A percentile compares a stretch with the other conserved stretches of the same genome.
Evolutionary conservation across 768 basidiomycete species (phyloP).

Genomic region (Termitomyces eurrhizus): DNA sequence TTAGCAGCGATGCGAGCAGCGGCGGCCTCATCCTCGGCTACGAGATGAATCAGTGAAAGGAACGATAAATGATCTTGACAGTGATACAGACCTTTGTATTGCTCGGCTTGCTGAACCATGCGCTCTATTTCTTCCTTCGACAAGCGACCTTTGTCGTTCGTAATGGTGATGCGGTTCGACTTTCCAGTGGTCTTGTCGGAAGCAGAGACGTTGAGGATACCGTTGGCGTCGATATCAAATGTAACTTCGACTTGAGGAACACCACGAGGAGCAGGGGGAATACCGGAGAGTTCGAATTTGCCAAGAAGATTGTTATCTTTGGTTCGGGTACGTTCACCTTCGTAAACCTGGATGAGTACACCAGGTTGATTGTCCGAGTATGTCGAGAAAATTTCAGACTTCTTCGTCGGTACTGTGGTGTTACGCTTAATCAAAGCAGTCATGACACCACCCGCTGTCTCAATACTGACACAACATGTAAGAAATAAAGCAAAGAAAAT

Average conservation of each 20-base stretch:
- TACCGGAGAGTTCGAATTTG: conserved; percentile 96
- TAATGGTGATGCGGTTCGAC: conserved; percentile 90
- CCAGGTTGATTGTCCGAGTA: conserved; percentile 99
- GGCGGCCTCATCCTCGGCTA: conserved; percentile 84
- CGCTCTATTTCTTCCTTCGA: conserved; percentile 98
- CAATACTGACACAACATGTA: conserved; percentile 55
- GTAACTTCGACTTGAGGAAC: conserved; percentile 98
- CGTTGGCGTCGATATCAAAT: conserved; percentile 97
- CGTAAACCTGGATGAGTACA: conserved; percentile 96
- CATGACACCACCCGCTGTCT: conserved; percentile 99
- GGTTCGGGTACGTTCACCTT: conserved; percentile 97
- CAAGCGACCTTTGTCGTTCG: conserved; percentile 94
- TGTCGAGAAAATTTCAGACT: conserved; percentile 97
- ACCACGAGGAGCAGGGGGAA: conserved; percentile 95
- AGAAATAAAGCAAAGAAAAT: conserved; percentile 14
- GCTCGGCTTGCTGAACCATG: conserved; percentile 94
- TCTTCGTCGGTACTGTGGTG: conserved; percentile 98
- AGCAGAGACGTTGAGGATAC: conserved; percentile 94
- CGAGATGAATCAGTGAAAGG: not conserved
- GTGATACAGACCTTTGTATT: conserved; percentile 63
- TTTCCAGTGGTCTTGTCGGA: conserved; percentile 97
- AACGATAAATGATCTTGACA: no score
- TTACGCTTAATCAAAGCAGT: conserved; percentile 98
- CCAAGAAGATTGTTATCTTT: conserved; percentile 99
- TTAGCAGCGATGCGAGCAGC: conserved; percentile 80